Conservation (phyloP, 495 filamentous ascomycete species). For the Penicillium robsamsonii region DNA sequence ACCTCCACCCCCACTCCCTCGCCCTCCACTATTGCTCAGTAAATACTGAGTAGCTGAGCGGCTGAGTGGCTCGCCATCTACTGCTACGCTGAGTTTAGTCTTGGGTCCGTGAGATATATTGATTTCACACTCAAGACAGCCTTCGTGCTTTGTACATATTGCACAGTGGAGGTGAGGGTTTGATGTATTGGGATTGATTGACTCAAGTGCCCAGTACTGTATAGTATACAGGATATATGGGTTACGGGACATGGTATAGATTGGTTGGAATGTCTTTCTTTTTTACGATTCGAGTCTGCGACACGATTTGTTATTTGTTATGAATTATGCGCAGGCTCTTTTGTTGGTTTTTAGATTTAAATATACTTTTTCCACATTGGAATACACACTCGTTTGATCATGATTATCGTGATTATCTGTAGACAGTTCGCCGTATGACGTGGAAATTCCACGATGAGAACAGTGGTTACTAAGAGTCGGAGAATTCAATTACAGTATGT, state of each 20-base stretch:
- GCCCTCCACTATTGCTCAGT: background rate
- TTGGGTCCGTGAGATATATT: background rate
- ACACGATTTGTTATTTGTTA: constrained; percentile 1
- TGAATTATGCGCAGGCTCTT: constrained; percentile 2
- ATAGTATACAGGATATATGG: background rate
- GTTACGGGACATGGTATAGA: constrained; percentile 3
- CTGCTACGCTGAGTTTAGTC: background rate
- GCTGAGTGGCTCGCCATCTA: background rate
- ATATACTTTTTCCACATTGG: background rate
- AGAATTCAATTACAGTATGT: too few species aligned
- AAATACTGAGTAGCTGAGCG: background rate
- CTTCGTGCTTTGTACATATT: background rate
- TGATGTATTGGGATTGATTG: constrained; percentile 6
- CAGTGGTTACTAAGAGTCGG: background rate
- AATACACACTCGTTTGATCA: constrained; percentile 7
- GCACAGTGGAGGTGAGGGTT: background rate
- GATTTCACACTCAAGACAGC: background rate
- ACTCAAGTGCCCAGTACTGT: constrained; percentile 9
- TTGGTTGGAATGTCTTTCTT: background rate
- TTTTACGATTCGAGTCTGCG: background rate
- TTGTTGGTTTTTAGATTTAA: background rate
- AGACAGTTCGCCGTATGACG: background rate
- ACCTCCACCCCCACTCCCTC: background rate
- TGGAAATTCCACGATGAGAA: background rate
- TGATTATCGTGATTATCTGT: background rate